Base-by-base conservation (phyloP, 106 monocot genomes). In the Triglochin maritima region DNA sequence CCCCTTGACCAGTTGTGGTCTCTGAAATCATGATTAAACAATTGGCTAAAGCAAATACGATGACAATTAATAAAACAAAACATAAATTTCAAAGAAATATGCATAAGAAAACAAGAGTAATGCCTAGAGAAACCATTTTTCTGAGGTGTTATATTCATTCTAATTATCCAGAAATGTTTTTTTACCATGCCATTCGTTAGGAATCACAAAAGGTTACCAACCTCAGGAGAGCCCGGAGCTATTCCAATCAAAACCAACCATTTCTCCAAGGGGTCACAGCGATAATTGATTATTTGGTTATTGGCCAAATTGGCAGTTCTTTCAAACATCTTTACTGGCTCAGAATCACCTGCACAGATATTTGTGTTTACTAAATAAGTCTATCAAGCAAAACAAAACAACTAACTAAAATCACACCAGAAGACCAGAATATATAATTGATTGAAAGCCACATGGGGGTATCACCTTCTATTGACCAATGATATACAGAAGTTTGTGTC, bases 221-320 rank as follows among this genome's bases (percentile, higher is more conserved):
- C 95, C 90, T 96, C 95, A 9, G 90, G 79, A 67, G 95, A 63
- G 70, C 95, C 95, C 62, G 95, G 95, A 44, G 90, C 95, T 53
- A 96, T 96, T 78, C 95, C 95, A 64, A 96, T 86, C 69, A 96
- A 81, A 58, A 96, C 90, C 16, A 96, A 78, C 95, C 95, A 96
- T 71, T 96, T 96, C 56, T 96, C 95, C 41, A 88, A 72, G 13
- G 95, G 95, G 57, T 96, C 95, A 77, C 95, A 96, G 11, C 88
- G 79, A 61, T 96, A 96, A 62, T 96, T 96, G 51, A 96, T 96
- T 56, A 96, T 91, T 68, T 96, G 95, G 76, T 96, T 96, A 59
- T 88, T 96, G 9, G 83, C 16, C 74, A 96, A 79, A 75, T 96
- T 96, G 68, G 90, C 76, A 54, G 90, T 85, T 80, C 95, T 81